Conservation (phyloP, 768 basidiomycete species). For the Symmetrospora coprosmae region DNA sequence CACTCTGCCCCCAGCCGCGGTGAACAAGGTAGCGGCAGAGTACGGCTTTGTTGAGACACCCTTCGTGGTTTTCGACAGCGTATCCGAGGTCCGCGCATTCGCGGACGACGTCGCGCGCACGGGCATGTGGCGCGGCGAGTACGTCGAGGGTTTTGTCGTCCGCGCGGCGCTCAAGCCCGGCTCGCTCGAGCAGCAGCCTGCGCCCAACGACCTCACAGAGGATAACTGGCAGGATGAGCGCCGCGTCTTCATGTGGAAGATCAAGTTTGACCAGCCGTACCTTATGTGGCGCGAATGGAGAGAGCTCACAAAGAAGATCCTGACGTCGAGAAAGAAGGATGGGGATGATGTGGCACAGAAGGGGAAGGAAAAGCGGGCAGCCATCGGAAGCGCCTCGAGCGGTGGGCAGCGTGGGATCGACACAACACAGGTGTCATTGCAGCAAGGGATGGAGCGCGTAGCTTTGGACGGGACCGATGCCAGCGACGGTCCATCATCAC, state of each 20-base stretch:
- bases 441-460: too few species aligned
- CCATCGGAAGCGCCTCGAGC: conserved; percentile 24
- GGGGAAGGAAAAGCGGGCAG: neutral
- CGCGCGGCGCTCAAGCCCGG: conserved; percentile 43
- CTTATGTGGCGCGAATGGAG: conserved; percentile 98
- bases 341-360: conserved; percentile 12
- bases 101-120: conserved; percentile 56
- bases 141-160: conserved; percentile 85
- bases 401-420: conserved; percentile 19
- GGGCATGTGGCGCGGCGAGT: conserved; percentile 59
- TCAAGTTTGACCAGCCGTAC: conserved; percentile 98
- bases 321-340: conserved; percentile 13
- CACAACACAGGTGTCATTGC: too few species aligned
- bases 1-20: conserved; percentile 52
- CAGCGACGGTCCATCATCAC: neutral
- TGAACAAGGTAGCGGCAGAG: conserved; percentile 66
- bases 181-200: conserved; percentile 29
- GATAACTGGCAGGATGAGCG: conserved; percentile 19
- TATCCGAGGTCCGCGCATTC: conserved; percentile 58
- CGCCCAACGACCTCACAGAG: conserved; percentile 1
- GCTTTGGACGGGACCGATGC: too few species aligned
- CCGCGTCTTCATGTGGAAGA: conserved; percentile 87
- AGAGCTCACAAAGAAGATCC: conserved; percentile 60
- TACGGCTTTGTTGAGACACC: conserved; percentile 83
- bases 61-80: conserved; percentile 46